Evolutionary conservation across 495 filamentous ascomycete species (phyloP).

Genomic region (Sporormia fimetaria): DNA sequence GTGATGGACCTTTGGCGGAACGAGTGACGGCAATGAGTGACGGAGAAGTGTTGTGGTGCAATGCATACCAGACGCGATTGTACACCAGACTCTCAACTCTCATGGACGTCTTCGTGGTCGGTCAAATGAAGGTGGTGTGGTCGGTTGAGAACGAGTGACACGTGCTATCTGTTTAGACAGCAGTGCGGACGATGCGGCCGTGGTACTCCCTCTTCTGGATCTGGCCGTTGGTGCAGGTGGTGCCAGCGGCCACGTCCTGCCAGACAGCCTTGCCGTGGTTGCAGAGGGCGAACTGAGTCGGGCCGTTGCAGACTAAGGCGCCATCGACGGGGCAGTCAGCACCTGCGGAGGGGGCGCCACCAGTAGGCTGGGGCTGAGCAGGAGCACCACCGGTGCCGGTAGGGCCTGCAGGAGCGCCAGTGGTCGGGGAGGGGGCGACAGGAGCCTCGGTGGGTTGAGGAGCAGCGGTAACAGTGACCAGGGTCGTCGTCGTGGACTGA

Average conservation of each 20-base stretch:
- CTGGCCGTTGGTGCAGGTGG: constrained; percentile 23
- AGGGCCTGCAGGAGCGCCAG: constrained; percentile 11
- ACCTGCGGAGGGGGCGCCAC: too few relatives aligned
- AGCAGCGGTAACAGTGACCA: constrained; percentile 11
- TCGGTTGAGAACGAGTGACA: too few relatives aligned
- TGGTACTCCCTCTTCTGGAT: constrained; percentile 20
- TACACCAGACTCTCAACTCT: background rate
- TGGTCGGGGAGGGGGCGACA: constrained; percentile 7
- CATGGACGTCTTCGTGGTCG: background rate
- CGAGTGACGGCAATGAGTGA: too few relatives aligned
- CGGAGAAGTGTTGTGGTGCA: too few relatives aligned
- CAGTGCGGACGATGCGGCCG: constrained; percentile 11
- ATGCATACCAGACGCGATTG: background rate
- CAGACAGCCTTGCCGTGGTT: constrained; percentile 26
- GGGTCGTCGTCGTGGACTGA: constrained; percentile 9
- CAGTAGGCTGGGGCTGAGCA: constrained; percentile 1
- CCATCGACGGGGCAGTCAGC: constrained; percentile 22
- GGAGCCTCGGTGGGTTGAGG: constrained; percentile 1
- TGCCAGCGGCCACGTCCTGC: constrained; percentile 28
- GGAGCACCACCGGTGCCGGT: constrained; percentile 5
- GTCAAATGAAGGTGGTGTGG: too few relatives aligned
- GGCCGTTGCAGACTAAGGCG: constrained; percentile 25
- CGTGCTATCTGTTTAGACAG: constrained; percentile 5
- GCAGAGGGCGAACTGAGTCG: constrained; percentile 28
- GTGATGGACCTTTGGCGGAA: too few relatives aligned